A percentile compares a stretch with the other conserved stretches of the same genome.
phyloP scores from a whole-genome alignment of 768 basidiomycete species.

The Lactifluus piperatus region DNA sequence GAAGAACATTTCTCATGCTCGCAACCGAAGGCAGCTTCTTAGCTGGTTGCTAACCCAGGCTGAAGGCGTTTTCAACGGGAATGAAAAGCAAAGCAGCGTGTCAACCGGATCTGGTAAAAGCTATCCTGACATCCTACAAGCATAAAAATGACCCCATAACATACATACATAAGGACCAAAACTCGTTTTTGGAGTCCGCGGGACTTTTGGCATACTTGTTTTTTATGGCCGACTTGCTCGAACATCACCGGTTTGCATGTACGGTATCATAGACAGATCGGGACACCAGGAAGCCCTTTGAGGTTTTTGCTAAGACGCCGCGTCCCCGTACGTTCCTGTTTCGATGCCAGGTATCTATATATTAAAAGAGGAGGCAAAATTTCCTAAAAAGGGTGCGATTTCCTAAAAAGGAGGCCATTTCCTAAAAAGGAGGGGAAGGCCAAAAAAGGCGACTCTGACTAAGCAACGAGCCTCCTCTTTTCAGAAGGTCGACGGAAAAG shows the following conservation, averaged over 20 bases:
- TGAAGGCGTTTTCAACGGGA: constrained; percentile 1
- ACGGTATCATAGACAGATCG: background rate
- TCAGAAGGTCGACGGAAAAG: too few relatives aligned
- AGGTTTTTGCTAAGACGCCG: constrained; percentile 1
- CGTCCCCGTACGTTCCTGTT: background rate
- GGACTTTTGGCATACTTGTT: background rate
- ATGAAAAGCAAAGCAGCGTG: constrained; percentile 6
- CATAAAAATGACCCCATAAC: background rate
- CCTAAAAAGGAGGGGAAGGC: too few relatives aligned
- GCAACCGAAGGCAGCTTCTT: background rate
- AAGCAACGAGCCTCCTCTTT: too few relatives aligned
- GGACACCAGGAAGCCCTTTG: background rate
- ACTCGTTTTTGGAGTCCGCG: background rate
- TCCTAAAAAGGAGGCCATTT: too few relatives aligned
- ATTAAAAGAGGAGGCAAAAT: too few relatives aligned
- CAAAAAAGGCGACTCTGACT: too few relatives aligned
- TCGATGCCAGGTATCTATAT: too few relatives aligned
- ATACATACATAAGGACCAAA: background rate
- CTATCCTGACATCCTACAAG: background rate
- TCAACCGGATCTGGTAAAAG: background rate
- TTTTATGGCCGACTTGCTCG: background rate
- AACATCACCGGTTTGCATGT: background rate
- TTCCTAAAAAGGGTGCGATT: too few relatives aligned
- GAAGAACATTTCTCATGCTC: constrained; percentile 2
- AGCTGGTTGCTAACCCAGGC: background rate